Evolutionary conservation across 2,329 filamentous ascomycete genomes (phyloP).

Genomic region (Thermoascus crustaceus): DNA sequence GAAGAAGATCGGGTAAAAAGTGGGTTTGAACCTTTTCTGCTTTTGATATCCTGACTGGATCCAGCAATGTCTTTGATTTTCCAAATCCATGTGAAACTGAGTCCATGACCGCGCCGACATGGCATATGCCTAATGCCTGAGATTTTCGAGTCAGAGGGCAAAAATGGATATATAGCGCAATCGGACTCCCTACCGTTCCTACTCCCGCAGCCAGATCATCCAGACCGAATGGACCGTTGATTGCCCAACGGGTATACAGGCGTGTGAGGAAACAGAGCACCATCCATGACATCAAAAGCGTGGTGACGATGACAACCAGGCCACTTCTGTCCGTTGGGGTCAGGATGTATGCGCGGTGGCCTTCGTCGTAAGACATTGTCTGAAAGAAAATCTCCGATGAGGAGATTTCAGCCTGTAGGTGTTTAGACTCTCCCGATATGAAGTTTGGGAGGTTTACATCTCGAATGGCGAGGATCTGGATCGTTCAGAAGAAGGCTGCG

Average conservation of each 20-base stretch:
- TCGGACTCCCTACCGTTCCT: slow-evolving; percentile 9
- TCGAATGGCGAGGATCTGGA: too few relatives aligned
- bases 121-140: slow-evolving; percentile 15
- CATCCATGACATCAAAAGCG: slow-evolving; percentile 18
- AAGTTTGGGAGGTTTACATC: too few relatives aligned
- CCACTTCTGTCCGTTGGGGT: slow-evolving; percentile 12
- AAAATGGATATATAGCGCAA: too few relatives aligned
- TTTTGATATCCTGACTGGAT: slow-evolving; percentile 5
- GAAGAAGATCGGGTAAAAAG: not conserved
- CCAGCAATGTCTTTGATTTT: slow-evolving; percentile 10
- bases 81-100: slow-evolving; percentile 18
- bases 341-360: slow-evolving; percentile 11
- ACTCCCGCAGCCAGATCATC: slow-evolving; percentile 15
- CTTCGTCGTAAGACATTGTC: slow-evolving; percentile 6
- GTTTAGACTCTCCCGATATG: too few relatives aligned
- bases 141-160: not conserved
- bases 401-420: too few relatives aligned
- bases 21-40: slow-evolving; percentile 8
- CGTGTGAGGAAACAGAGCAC: slow-evolving; percentile 11
- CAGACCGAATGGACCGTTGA: slow-evolving; percentile 16
- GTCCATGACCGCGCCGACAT: slow-evolving; percentile 16
- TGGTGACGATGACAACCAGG: slow-evolving; percentile 11
- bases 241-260: slow-evolving; percentile 15
- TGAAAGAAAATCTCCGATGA: too few relatives aligned
- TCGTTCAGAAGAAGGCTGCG: too few relatives aligned